These are phyloP conservation scores for Salvia rosmarinus DNA, from an alignment of 257 asterid species.

Conservation along the genomic window DNA sequence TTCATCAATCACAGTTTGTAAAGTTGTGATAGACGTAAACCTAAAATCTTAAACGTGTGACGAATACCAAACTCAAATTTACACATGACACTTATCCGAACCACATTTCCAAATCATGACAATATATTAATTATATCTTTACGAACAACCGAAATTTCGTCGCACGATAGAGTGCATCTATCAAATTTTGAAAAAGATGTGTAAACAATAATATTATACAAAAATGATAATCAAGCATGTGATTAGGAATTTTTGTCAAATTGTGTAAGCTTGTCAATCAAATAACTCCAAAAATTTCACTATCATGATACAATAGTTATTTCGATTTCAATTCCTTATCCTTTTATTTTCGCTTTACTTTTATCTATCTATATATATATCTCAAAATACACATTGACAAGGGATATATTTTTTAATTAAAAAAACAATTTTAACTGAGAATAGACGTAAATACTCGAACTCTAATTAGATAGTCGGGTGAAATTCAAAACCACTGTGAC, in stretches of 20 bases:
- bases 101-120: conserved; percentile 12
- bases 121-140: not conserved
- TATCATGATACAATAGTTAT: too few relatives aligned
- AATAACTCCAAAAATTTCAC: not conserved
- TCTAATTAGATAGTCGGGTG: too few relatives aligned
- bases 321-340: too few relatives aligned
- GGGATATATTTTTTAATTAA: too few relatives aligned
- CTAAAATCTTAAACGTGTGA: conserved; percentile 12
- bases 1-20: not conserved
- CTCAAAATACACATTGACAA: too few relatives aligned
- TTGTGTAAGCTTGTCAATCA: conserved; percentile 17
- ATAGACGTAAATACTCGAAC: too few relatives aligned
- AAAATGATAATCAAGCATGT: conserved; percentile 8
- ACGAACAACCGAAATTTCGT: not conserved
- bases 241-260: conserved; percentile 26
- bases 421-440: too few relatives aligned
- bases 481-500: too few relatives aligned
- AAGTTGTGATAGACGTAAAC: conserved; percentile 24
- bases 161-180: conserved; percentile 17
- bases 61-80: not conserved
- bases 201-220: not conserved
- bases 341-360: too few relatives aligned
- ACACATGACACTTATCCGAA: conserved; percentile 18
- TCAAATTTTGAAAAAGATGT: conserved; percentile 1
- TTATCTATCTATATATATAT: too few relatives aligned